These are phyloP conservation scores for Hypoxylon sp. DNA, from an alignment of 2,329 filamentous ascomycete species.

Conservation along the genomic window DNA sequence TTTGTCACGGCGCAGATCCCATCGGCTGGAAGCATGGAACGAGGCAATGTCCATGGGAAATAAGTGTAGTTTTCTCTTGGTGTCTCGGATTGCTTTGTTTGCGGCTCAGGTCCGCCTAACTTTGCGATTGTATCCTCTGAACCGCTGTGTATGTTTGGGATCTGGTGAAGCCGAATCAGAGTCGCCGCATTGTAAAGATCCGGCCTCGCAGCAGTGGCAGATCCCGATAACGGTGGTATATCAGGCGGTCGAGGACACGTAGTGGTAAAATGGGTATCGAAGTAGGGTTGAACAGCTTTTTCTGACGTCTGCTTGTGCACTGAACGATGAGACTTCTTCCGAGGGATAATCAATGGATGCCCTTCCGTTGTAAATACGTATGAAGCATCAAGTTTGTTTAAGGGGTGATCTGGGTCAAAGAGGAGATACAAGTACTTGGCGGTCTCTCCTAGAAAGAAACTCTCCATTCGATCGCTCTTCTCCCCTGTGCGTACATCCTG, in stretches of 20 bases:
- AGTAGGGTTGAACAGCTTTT: slow-evolving; percentile 55
- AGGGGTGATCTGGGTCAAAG: slow-evolving; percentile 86
- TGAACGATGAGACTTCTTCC: slow-evolving; percentile 53
- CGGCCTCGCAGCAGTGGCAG: slow-evolving; percentile 80
- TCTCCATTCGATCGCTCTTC: slow-evolving; percentile 96
- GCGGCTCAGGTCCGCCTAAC: slow-evolving; percentile 25
- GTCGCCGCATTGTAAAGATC: slow-evolving; percentile 93
- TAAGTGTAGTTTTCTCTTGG: slow-evolving; percentile 84
- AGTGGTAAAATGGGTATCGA: slow-evolving; percentile 65
- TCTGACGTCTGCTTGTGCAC: slow-evolving; percentile 47
- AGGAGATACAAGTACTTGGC: slow-evolving; percentile 95
- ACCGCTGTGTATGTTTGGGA: slow-evolving; percentile 73
- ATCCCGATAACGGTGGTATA: slow-evolving; percentile 77
- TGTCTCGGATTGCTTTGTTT: slow-evolving; percentile 35
- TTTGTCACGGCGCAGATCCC: slow-evolving; percentile 83
- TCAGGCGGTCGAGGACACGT: slow-evolving; percentile 76
- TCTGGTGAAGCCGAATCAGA: slow-evolving; percentile 84
- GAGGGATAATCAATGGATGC: slow-evolving; percentile 89
- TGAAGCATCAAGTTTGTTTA: slow-evolving; percentile 88
- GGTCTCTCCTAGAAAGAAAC: slow-evolving; percentile 97
- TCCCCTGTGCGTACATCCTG: slow-evolving; percentile 87
- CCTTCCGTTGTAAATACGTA: slow-evolving; percentile 98
- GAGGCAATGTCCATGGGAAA: slow-evolving; percentile 94
- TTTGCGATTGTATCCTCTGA: slow-evolving; percentile 39
- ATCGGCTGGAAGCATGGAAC: slow-evolving; percentile 78